phyloP scores from a whole-genome alignment of 2,329 filamentous ascomycete species.

The Fonsecaea pedrosoi region DNA sequence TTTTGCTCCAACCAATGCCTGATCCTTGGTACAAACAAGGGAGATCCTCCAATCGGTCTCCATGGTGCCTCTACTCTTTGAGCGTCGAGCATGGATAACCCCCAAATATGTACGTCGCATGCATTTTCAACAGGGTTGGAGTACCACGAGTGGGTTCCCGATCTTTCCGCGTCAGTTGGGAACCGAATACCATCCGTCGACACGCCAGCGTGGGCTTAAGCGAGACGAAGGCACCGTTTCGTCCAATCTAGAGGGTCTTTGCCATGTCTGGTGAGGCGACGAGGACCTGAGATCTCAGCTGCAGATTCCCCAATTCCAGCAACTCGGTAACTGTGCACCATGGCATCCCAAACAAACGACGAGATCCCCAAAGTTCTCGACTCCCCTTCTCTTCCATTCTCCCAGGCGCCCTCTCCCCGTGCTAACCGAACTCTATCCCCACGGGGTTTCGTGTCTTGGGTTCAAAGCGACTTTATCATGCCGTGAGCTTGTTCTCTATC shows the following conservation, averaged over 20 bases:
- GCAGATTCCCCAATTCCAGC: neutral
- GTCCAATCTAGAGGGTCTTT: neutral
- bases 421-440: constrained; percentile 8
- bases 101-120: constrained; percentile 1
- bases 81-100: neutral
- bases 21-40: too few species aligned
- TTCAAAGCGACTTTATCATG: neutral
- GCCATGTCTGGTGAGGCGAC: neutral
- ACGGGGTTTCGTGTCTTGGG: constrained; percentile 5
- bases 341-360: neutral
- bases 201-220: neutral
- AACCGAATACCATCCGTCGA: neutral
- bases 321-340: too few species aligned
- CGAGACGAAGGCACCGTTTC: neutral
- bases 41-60: neutral
- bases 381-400: neutral
- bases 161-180: constrained; percentile 11
- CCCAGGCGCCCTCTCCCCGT: neutral
- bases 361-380: constrained; percentile 14
- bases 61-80: neutral
- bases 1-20: constrained; percentile 12
- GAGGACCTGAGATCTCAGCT: neutral
- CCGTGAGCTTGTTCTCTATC: neutral
- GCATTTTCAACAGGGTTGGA: constrained; percentile 3
- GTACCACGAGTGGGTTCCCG: constrained; percentile 2